Conservation (phyloP, 495 filamentous ascomycete genomes). For the Hypoxylon trugodes region DNA sequence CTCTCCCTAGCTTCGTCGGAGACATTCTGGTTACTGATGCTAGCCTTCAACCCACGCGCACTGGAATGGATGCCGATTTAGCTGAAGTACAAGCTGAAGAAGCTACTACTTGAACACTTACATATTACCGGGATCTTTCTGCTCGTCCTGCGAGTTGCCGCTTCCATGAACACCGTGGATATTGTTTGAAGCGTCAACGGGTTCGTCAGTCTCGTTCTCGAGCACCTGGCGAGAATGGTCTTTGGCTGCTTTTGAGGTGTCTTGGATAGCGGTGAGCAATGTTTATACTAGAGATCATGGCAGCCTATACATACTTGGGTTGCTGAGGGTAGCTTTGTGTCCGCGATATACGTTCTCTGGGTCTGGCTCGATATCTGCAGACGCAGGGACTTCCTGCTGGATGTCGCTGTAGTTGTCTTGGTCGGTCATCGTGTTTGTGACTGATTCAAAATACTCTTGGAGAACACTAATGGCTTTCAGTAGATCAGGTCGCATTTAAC, state of each 20-base stretch:
- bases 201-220: conserved; percentile 45
- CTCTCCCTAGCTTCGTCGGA: conserved; percentile 58
- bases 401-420: conserved; percentile 28
- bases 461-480: too few relatives aligned
- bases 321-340: conserved; percentile 59
- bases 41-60: conserved; percentile 55
- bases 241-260: conserved; percentile 56
- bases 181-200: conserved; percentile 37
- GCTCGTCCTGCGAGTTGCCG: conserved; percentile 15
- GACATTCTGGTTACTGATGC: conserved; percentile 56
- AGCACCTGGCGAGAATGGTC: conserved; percentile 54
- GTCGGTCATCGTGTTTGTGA: conserved; percentile 8
- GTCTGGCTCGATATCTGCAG: conserved; percentile 28
- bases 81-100: background rate
- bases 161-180: conserved; percentile 7
- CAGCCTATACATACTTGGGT: conserved; percentile 48
- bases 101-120: background rate
- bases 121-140: conserved; percentile 56
- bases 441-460: background rate
- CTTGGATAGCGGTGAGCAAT: conserved; percentile 32
- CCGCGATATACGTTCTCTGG: conserved; percentile 55
- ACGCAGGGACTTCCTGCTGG: conserved; percentile 29
- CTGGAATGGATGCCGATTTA: background rate
- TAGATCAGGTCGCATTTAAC: too few relatives aligned
- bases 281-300: background rate